These are phyloP conservation scores for Symbiotaphrina buchneri DNA, from an alignment of 495 filamentous ascomycete genomes.

Conservation along the genomic window DNA sequence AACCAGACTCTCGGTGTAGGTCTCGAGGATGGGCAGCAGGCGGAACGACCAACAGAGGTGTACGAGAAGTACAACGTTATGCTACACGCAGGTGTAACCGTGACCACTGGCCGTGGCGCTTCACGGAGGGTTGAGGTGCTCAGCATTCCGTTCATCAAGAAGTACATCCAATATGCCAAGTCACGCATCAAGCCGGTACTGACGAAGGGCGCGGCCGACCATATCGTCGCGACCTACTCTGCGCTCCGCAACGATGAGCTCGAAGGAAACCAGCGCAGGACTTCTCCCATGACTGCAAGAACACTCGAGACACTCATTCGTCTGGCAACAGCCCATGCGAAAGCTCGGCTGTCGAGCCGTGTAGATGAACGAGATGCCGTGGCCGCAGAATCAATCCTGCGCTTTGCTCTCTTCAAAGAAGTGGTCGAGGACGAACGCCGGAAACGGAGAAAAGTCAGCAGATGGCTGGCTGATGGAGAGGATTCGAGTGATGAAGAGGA, in stretches of 20 bases:
- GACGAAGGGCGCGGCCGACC: constrained; percentile 80
- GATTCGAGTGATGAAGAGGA: constrained; percentile 5
- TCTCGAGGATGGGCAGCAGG: constrained; percentile 51
- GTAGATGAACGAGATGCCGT: constrained; percentile 83
- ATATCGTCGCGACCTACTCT: constrained; percentile 84
- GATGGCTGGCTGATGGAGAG: constrained; percentile 10
- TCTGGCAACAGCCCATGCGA: constrained; percentile 89
- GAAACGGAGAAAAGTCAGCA: constrained; percentile 35
- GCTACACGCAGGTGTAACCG: constrained; percentile 78
- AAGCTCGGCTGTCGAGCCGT: constrained; percentile 72
- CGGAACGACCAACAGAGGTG: constrained; percentile 56
- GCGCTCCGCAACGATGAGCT: constrained; percentile 90
- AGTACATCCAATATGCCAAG: constrained; percentile 98
- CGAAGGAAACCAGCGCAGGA: constrained; percentile 80
- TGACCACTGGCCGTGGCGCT: constrained; percentile 44
- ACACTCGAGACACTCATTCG: constrained; percentile 94
- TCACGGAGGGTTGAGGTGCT: constrained; percentile 73
- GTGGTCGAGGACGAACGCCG: constrained; percentile 71
- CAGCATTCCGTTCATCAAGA: constrained; percentile 97
- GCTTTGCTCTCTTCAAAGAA: constrained; percentile 97
- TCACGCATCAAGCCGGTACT: constrained; percentile 73
- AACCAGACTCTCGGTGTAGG: constrained; percentile 79
- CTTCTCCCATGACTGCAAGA: constrained; percentile 88
- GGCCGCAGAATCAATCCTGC: constrained; percentile 70
- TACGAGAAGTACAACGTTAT: constrained; percentile 94